Evolutionary conservation across 306 rosid species (phyloP).

Genomic region (Quercus alba): DNA sequence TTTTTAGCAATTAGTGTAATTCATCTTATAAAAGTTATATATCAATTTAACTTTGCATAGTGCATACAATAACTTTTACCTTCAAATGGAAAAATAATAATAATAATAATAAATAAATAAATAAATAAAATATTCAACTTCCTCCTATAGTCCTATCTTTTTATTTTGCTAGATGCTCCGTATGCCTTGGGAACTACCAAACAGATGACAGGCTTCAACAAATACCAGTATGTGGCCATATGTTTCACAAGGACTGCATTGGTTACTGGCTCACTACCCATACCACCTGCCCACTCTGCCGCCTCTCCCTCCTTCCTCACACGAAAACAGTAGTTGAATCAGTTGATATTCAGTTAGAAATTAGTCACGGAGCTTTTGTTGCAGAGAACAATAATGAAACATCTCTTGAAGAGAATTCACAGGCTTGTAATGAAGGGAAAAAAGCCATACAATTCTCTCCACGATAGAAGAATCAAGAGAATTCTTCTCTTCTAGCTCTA

Average conservation of each 20-base stretch:
- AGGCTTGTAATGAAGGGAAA: slow-evolving; percentile 29
- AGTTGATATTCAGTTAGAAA: slow-evolving; percentile 24
- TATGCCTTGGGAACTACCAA: slow-evolving; percentile 79
- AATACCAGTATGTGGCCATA: slow-evolving; percentile 80
- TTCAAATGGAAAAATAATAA: no score
- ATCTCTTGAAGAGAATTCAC: slow-evolving; percentile 22
- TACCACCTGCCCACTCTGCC: slow-evolving; percentile 93
- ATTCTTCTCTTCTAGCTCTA: neutral
- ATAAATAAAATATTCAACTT: no score
- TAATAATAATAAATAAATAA: no score
- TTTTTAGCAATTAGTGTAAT: no score
- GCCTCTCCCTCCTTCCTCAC: slow-evolving; percentile 54
- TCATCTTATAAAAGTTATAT: no score
- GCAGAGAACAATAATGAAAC: slow-evolving; percentile 3
- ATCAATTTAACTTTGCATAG: no score
- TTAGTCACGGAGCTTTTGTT: neutral
- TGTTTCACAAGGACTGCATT: slow-evolving; percentile 79
- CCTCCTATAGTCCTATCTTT: neutral
- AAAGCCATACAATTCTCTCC: slow-evolving; percentile 4
- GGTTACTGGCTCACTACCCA: slow-evolving; percentile 85
- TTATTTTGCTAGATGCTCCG: slow-evolving; percentile 59
- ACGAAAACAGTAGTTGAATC: slow-evolving; percentile 33
- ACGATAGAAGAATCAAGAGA: no score
- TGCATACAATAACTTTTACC: no score
- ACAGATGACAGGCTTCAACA: slow-evolving; percentile 83